Evolutionary conservation across 331 rosid genomes (phyloP).

Genomic region (Quercus tomentella): DNA sequence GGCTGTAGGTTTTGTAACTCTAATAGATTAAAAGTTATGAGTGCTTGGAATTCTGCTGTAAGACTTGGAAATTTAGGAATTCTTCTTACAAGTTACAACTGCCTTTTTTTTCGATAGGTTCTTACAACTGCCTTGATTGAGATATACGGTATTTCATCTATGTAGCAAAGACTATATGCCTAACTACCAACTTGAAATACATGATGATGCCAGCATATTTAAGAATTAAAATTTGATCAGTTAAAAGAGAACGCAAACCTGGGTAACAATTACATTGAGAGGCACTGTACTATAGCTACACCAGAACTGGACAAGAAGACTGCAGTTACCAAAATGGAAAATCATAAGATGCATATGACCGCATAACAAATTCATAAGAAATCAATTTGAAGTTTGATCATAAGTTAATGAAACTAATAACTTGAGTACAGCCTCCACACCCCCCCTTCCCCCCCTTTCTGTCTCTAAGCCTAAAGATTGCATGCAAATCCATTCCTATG

Average conservation of each 20-base stretch:
- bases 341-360: conserved; percentile 4
- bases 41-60: too few species aligned
- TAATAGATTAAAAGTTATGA: too few species aligned
- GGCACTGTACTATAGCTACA: conserved; percentile 96
- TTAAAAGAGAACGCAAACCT: conserved; percentile 45
- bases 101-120: neutral
- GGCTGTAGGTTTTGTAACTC: too few species aligned
- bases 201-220: neutral
- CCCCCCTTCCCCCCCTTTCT: too few species aligned
- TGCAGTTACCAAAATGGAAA: conserved; percentile 35
- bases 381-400: neutral
- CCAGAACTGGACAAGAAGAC: conserved; percentile 90
- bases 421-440: neutral
- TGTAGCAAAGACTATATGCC: neutral
- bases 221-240: neutral
- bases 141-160: neutral
- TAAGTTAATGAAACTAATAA: neutral
- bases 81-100: neutral
- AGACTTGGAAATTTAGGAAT: too few species aligned
- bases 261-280: conserved; percentile 78
- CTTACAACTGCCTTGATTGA: neutral
- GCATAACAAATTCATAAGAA: neutral
- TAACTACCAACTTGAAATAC: neutral
- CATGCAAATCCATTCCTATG: neutral
- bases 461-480: neutral